phyloP scores from a whole-genome alignment of 805 yeast species.

The Hanseniaspora singularis region DNA sequence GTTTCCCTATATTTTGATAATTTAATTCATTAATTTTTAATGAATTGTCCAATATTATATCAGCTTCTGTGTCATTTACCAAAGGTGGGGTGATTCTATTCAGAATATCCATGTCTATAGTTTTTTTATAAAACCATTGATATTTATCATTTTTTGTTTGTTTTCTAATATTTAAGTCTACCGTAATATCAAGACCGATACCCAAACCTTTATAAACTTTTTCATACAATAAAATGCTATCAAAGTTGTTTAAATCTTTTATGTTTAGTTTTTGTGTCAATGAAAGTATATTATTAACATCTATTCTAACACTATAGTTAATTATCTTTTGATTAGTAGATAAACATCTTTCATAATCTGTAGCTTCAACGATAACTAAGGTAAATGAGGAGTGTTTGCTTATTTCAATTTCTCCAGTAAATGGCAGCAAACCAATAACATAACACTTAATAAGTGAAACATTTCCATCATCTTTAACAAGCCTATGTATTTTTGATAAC shows the following conservation, averaged over 20 bases:
- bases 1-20: not conserved
- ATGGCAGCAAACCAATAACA: constrained; percentile 6
- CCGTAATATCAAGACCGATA: not conserved
- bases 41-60: not conserved
- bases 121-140: not conserved
- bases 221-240: not conserved
- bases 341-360: not conserved
- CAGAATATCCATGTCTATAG: not conserved
- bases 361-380: constrained; percentile 3
- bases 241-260: not conserved
- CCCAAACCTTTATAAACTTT: not conserved
- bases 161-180: not conserved
- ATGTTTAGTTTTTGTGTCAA: not conserved
- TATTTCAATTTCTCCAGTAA: not conserved
- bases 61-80: not conserved
- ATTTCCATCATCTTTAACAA: not conserved
- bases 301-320: not conserved
- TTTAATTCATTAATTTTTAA: not conserved
- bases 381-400: not conserved
- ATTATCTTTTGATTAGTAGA: not conserved
- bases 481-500: not conserved
- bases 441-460: not conserved
- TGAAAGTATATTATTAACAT: not conserved
- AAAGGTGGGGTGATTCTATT: not conserved
- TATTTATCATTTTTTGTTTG: not conserved